Evolutionary conservation across 345 rosid genomes (phyloP).

Genomic region (Gossypium longicalyx): DNA sequence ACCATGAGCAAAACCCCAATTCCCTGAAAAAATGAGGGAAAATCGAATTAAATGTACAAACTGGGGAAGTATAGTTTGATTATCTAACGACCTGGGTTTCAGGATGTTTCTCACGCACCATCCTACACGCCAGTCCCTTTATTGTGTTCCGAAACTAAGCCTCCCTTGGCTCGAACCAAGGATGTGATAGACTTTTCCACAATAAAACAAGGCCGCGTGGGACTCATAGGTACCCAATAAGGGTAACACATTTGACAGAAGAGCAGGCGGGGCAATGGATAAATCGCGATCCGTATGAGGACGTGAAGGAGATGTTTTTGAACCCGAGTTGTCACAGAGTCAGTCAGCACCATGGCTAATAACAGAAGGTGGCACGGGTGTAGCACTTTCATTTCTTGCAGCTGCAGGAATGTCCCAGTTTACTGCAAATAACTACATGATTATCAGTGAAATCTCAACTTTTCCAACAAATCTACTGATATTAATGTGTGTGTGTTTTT

Average conservation of each 20-base stretch:
- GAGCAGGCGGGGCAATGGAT: too few species aligned
- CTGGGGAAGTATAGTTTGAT: background rate
- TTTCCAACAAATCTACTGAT: slow-evolving; percentile 2
- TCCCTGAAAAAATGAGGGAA: slow-evolving; percentile 40
- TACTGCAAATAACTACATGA: slow-evolving; percentile 34
- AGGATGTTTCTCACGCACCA: background rate
- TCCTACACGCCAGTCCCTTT: too few species aligned
- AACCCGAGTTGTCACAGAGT: background rate
- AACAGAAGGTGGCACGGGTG: slow-evolving; percentile 65
- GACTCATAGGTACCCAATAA: too few species aligned
- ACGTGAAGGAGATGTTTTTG: background rate
- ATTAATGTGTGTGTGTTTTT: background rate
- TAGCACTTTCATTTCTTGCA: slow-evolving; percentile 70
- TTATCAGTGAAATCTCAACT: background rate
- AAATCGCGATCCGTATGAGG: background rate
- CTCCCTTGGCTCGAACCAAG: too few species aligned
- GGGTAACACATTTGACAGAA: too few species aligned
- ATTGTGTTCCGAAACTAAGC: too few species aligned
- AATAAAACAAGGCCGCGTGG: background rate
- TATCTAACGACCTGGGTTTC: background rate
- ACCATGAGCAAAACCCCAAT: slow-evolving; percentile 52
- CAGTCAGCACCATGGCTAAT: slow-evolving; percentile 57
- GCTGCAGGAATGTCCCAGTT: slow-evolving; percentile 59
- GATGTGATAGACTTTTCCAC: background rate
- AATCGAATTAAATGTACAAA: background rate